Evolutionary conservation across 164 flowering plant genomes (phyloP), one percentile per base, ranked within the genome.

Genomic region (Vitis amurensis): DNA sequence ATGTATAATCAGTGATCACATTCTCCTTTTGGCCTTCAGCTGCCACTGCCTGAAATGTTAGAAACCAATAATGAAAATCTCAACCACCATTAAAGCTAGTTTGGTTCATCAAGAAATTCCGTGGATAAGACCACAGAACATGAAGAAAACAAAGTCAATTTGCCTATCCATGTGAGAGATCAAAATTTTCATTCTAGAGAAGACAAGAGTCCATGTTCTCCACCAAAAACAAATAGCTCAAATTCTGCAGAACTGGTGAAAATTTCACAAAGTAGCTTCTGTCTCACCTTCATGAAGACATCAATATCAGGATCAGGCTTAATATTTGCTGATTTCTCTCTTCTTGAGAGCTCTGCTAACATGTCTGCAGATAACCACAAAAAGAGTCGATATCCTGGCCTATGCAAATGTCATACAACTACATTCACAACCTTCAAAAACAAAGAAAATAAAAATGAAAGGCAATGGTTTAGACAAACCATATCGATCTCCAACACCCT

Each of bases 251-350:
- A 8, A 61, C 14, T 37, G 50, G 23, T 14, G 8, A 51, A 65
- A 7, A 12, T 17, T 31, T 53, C 29, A 11, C 58, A 27, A 9
- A 4, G 49, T 27, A 30, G 48, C 4, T 37, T 14, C 4, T 17
- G 23, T 29, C 49, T 57, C 52, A 83, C 88, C 85, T 85, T 85
- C 87, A 83, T 85, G 76, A 17, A 83, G 55, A 83, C 50, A 72
- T 85, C 89, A 29, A 83, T 59, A 64, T 85, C 85, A 16, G 85
- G 81, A 68, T 85, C 87, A 12, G 89, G 87, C 72, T 80, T 85
- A 55, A 83, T 81, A 67, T 82, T 83, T 23, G 85, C 87, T 8
- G 59, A 78, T 56, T 81, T 81, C 68, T 85, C 89, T 72, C 87
- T 80, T 56, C 87, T 83, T 31, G 77, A 67, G 48, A 85, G 55